phyloP scores from a whole-genome alignment of 345 rosid genomes.

The Gossypium thurberi region DNA sequence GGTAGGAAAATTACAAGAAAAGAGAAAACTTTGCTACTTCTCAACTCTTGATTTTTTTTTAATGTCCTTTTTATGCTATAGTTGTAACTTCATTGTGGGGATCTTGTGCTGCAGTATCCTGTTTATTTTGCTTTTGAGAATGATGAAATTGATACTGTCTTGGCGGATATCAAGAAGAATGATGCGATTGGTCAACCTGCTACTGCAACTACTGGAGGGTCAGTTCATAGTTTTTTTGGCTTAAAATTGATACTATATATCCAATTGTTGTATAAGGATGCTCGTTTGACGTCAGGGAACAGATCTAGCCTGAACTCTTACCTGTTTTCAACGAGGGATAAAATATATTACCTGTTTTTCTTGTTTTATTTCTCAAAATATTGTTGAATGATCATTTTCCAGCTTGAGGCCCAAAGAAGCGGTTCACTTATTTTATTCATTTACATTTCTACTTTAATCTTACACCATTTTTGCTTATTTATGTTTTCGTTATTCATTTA shows the following conservation, averaged over 20 bases:
- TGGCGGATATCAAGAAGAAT: conserved; percentile 77
- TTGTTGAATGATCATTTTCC: background rate
- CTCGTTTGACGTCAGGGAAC: background rate
- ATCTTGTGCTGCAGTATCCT: conserved; percentile 59
- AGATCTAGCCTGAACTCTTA: background rate
- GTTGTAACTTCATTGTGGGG: conserved; percentile 1
- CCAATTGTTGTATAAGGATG: background rate
- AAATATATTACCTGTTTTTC: background rate
- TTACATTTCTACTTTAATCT: background rate
- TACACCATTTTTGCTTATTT: background rate
- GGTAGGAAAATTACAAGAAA: background rate
- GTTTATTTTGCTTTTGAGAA: conserved; percentile 94
- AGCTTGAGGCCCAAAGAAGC: background rate
- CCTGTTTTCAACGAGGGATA: background rate
- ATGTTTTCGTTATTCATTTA: background rate
- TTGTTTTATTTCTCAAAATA: background rate
- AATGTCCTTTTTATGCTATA: background rate
- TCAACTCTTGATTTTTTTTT: background rate
- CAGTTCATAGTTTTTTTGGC: conserved; percentile 27
- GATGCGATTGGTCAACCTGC: conserved; percentile 90
- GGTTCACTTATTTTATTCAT: background rate
- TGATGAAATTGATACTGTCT: conserved; percentile 65
- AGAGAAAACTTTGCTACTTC: background rate
- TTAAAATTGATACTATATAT: background rate
- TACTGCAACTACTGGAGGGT: conserved; percentile 99